These are phyloP conservation scores for Polyporus arcularius DNA, from an alignment of 768 basidiomycete genomes.

Conservation along the genomic window DNA sequence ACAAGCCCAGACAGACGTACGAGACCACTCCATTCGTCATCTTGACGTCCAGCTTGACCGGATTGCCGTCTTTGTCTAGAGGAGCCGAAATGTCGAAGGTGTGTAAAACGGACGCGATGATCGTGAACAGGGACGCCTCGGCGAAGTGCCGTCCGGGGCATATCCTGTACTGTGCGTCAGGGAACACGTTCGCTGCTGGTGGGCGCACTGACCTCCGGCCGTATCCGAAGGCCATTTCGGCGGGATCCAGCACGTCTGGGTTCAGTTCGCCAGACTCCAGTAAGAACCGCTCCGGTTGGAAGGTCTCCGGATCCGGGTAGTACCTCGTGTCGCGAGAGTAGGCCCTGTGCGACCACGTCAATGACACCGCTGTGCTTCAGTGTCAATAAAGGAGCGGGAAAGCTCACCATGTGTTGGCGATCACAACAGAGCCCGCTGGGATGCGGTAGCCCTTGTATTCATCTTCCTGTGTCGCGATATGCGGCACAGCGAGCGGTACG, in stretches of 20 bases:
- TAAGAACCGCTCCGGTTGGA: too few species aligned
- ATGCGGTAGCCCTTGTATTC: constrained; percentile 31
- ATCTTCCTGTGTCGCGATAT: constrained; percentile 25
- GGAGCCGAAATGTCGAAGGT: constrained; percentile 12
- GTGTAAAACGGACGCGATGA: constrained; percentile 6
- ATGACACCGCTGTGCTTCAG: not conserved
- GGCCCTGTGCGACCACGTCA: not conserved
- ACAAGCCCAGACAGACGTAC: not conserved
- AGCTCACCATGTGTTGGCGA: constrained; percentile 13
- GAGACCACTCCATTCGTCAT: not conserved
- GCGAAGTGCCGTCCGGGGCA: constrained; percentile 20
- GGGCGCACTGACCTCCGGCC: constrained; percentile 4
- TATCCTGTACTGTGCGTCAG: constrained; percentile 3
- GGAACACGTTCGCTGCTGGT: too few species aligned
- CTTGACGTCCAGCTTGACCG: not conserved
- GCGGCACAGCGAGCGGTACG: constrained; percentile 17
- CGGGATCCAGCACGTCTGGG: constrained; percentile 7
- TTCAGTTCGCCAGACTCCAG: constrained; percentile 4
- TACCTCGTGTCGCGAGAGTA: too few species aligned
- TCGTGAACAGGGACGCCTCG: constrained; percentile 7
- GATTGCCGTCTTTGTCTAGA: not conserved
- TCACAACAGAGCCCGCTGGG: constrained; percentile 29
- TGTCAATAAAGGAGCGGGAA: not conserved
- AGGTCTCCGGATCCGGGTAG: too few species aligned
- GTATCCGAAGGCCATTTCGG: constrained; percentile 9